A percentile compares a stretch with the other conserved stretches of the same genome.
Evolutionary conservation across 2,329 filamentous ascomycete species (phyloP).

Genomic region (Talaromyces sp.): DNA sequence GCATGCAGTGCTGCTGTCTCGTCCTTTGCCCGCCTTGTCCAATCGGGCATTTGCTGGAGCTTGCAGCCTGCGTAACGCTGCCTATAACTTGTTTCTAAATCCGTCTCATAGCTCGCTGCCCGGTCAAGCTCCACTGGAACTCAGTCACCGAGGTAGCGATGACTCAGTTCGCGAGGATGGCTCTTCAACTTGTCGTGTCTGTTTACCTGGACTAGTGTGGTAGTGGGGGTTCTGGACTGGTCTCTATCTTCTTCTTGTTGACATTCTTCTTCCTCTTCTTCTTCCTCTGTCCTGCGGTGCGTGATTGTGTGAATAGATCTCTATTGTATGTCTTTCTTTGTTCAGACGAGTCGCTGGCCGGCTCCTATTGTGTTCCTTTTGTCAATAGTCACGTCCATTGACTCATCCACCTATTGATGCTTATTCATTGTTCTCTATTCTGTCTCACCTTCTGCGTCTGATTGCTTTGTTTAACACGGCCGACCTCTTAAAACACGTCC

Average conservation of each 20-base stretch:
- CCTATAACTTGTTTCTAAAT: background rate
- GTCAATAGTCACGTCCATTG: background rate
- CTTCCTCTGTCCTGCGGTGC: background rate
- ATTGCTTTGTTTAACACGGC: background rate
- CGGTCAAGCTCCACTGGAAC: background rate
- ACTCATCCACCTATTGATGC: background rate
- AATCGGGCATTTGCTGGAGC: background rate
- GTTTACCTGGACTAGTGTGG: background rate
- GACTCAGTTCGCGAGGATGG: background rate
- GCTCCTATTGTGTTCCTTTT: background rate
- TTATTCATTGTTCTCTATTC: slow-evolving; percentile 2
- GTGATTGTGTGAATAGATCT: background rate
- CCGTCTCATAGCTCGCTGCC: background rate
- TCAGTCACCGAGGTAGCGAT: background rate
- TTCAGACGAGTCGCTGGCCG: background rate
- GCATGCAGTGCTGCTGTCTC: background rate
- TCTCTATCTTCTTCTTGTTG: background rate
- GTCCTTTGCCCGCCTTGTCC: background rate
- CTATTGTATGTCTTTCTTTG: background rate
- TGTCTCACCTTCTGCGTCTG: background rate
- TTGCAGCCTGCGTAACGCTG: background rate
- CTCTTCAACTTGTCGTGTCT: background rate
- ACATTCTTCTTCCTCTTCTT: background rate
- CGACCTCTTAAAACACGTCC: slow-evolving; percentile 1
- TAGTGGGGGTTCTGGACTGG: background rate